Percentiles rank a stretch among this genome's conserved stretches.
Evolutionary conservation across 1,139 yeast species (phyloP).

Genomic region (Pichia sp.): DNA sequence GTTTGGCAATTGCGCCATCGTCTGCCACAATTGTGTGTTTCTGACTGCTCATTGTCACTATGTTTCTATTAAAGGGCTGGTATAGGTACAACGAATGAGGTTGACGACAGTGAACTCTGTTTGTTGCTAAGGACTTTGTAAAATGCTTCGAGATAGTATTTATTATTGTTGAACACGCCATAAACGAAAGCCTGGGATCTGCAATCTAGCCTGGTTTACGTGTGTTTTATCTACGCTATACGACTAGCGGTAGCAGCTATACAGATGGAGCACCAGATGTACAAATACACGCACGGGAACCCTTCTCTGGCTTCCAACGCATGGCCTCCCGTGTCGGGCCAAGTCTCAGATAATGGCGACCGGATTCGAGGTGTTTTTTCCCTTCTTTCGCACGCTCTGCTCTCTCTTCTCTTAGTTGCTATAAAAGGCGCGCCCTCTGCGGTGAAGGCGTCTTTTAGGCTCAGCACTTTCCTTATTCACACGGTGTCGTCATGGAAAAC

Average conservation of each 20-base stretch:
- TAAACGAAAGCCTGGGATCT: neutral
- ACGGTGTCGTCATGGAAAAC: conserved; percentile 54
- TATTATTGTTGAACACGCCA: neutral
- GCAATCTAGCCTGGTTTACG: neutral
- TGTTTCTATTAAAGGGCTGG: neutral
- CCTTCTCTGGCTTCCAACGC: too few species aligned
- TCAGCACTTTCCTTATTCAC: conserved; percentile 14
- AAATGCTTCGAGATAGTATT: neutral
- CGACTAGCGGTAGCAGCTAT: neutral
- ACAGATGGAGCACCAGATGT: neutral
- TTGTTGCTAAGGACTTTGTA: neutral
- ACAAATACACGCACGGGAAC: too few species aligned
- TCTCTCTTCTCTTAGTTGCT: too few species aligned
- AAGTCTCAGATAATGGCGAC: too few species aligned
- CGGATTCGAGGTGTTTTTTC: too few species aligned
- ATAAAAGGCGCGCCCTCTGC: too few species aligned
- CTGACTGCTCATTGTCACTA: neutral
- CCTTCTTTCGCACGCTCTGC: too few species aligned
- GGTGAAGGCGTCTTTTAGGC: neutral
- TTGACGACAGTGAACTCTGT: neutral
- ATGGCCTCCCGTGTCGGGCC: too few species aligned
- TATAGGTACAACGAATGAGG: neutral
- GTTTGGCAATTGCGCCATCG: conserved; percentile 41
- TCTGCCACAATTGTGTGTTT: conserved; percentile 21
- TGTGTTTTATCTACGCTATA: neutral